These are phyloP conservation scores for Suillus ampliporus DNA, from an alignment of 768 basidiomycete species.

Conservation along the genomic window DNA sequence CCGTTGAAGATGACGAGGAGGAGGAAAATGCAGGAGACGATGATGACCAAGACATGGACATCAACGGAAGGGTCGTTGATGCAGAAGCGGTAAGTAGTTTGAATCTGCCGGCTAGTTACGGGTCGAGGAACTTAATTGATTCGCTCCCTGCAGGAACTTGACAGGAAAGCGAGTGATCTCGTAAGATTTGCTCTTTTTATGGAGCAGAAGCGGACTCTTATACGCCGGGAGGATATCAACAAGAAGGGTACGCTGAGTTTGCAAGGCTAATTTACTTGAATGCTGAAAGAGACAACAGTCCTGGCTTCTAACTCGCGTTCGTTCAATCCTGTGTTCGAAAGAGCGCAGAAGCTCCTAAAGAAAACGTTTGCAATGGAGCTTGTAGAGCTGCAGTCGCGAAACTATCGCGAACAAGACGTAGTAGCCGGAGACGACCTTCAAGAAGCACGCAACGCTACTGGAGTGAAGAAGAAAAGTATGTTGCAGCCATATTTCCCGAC, in stretches of 20 bases:
- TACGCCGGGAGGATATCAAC: conserved; percentile 84
- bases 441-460: conserved; percentile 54
- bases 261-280: not conserved
- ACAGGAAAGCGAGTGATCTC: conserved; percentile 71
- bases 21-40: conserved; percentile 35
- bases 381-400: conserved; percentile 72
- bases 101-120: not conserved
- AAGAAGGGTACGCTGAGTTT: conserved; percentile 66
- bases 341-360: conserved; percentile 68
- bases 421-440: conserved; percentile 49
- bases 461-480: conserved; percentile 71
- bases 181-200: conserved; percentile 83
- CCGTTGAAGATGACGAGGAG: conserved; percentile 41
- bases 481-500: conserved; percentile 2
- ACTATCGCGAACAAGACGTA: conserved; percentile 42
- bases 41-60: conserved; percentile 35
- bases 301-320: conserved; percentile 53
- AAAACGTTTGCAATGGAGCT: conserved; percentile 85
- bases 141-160: conserved; percentile 56
- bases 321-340: conserved; percentile 68
- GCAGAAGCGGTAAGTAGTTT: conserved; percentile 24
- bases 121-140: not conserved
- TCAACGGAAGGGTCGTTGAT: conserved; percentile 34
- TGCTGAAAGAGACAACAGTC: conserved; percentile 41
- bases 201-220: conserved; percentile 68